These are phyloP conservation scores for Platanus orientalis DNA, from an alignment of 164 flowering plant genomes.

Conservation along the genomic window DNA sequence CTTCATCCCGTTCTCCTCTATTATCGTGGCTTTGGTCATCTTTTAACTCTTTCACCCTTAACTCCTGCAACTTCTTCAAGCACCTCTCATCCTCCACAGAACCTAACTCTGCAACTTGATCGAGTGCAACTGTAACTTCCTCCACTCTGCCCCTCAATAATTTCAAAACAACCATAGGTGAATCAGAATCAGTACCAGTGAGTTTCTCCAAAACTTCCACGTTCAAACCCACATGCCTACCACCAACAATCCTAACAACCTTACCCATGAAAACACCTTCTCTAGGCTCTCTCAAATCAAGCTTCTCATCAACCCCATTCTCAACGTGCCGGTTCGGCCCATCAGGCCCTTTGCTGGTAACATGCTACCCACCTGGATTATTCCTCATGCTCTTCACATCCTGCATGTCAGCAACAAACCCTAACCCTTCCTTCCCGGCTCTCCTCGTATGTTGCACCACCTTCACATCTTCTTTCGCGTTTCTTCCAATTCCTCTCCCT, in stretches of 20 bases:
- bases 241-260: slow-evolving; percentile 28
- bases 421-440: slow-evolving; percentile 45
- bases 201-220: slow-evolving; percentile 39
- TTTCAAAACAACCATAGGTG: slow-evolving; percentile 36
- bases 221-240: slow-evolving; percentile 40
- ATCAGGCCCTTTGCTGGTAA: slow-evolving; percentile 19
- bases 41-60: slow-evolving; percentile 16
- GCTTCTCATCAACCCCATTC: slow-evolving; percentile 17
- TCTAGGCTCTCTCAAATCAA: slow-evolving; percentile 12
- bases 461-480: slow-evolving; percentile 58
- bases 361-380: slow-evolving; percentile 7
- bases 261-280: slow-evolving; percentile 26
- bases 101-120: slow-evolving; percentile 57
- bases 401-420: slow-evolving; percentile 27
- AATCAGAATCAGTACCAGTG: slow-evolving; percentile 11
- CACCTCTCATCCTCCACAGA: slow-evolving; percentile 64
- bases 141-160: slow-evolving; percentile 32
- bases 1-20: slow-evolving; percentile 11
- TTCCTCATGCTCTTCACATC: slow-evolving; percentile 14
- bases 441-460: slow-evolving; percentile 34
- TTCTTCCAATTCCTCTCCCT: slow-evolving; percentile 68
- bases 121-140: slow-evolving; percentile 32
- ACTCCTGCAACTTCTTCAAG: slow-evolving; percentile 40
- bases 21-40: slow-evolving; percentile 14
- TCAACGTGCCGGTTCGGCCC: slow-evolving; percentile 17